Evolutionary conservation across 345 rosid genomes (phyloP).

Genomic region (Salix dunnii): DNA sequence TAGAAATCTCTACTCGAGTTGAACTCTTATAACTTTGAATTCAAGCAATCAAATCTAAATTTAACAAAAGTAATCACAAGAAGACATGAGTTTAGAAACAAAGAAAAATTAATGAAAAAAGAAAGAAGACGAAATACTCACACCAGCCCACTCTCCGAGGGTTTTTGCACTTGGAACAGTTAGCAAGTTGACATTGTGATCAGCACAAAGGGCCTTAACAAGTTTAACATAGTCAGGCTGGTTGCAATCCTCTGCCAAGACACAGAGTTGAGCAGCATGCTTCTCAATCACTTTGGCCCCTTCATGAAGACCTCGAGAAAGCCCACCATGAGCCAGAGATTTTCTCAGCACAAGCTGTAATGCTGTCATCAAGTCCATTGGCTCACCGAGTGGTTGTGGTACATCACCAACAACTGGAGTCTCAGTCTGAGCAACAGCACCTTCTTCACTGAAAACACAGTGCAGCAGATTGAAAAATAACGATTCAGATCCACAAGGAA

Average conservation of each 20-base stretch:
- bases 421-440: conserved; percentile 41
- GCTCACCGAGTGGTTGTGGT: conserved; percentile 48
- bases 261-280: conserved; percentile 65
- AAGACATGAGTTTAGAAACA: background rate
- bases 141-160: conserved; percentile 95
- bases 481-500: background rate
- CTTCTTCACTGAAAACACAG: conserved; percentile 54
- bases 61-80: background rate
- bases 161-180: conserved; percentile 79
- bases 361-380: conserved; percentile 74
- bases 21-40: background rate
- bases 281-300: conserved; percentile 76
- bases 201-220: conserved; percentile 75
- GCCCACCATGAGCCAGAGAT: conserved; percentile 66
- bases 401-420: conserved; percentile 19
- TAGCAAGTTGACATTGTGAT: conserved; percentile 56
- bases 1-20: background rate
- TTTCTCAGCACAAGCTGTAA: conserved; percentile 73
- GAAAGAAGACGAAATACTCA: conserved; percentile 28
- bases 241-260: conserved; percentile 83
- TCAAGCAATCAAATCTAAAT: background rate
- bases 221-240: conserved; percentile 79
- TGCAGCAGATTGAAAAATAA: background rate
- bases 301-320: conserved; percentile 71
- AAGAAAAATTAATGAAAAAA: background rate